Evolutionary conservation across 2,329 filamentous ascomycete species (phyloP), one percentile per base, ranked within the genome.

Genomic region (Talaromyces pinophilus): DNA sequence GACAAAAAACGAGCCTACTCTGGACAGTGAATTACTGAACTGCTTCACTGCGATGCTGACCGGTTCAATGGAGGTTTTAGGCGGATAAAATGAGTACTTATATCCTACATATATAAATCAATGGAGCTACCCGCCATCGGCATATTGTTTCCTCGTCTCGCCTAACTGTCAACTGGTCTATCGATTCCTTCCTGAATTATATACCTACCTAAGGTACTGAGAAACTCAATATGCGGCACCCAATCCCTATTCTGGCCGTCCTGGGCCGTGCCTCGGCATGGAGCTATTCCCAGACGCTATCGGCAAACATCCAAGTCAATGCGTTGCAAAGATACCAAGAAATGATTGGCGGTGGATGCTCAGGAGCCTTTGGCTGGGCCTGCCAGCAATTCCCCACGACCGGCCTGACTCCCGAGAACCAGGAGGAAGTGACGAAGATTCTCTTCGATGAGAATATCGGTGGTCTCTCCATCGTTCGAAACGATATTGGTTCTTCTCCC

Each of bases 401-500:
- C n/a, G 42, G 42, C 42, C n/a, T 46, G 42, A 46, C 42, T 46
- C 42, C 42, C 7, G 42, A 46, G 42, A 46, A 46, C 42, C n/a
- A 19, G n/a, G 42, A 46, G n/a, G 42, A 46, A 46, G 42, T 46
- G 42, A 46, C 42, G 3, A 46, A 46, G n/a, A 46, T 46, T 22
- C 42, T 46, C 7, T 46, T 46, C n/a, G 42, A 46, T 46, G 57
- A 67, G 62, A 61, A 63, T 35, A 59, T 33, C 15, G 65, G 59
- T 46, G 65, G 62, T 1, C 61, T 67, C n/a, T 60, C 52, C 48
- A 59, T 67, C 19, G 46, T 67, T 38, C 28, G 65, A 25, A 67
- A 67, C 25, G 52, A 50, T n/a, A 67, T 67, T 46, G 46, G 46
- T 22, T 67, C 65, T 28, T 61, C 65, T 10, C 33, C 54, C 22